A percentile compares a stretch with the other conserved stretches of the same genome.
phyloP scores from a whole-genome alignment of 371 early-diverging fungal species.

The Blakeslea trispora region DNA sequence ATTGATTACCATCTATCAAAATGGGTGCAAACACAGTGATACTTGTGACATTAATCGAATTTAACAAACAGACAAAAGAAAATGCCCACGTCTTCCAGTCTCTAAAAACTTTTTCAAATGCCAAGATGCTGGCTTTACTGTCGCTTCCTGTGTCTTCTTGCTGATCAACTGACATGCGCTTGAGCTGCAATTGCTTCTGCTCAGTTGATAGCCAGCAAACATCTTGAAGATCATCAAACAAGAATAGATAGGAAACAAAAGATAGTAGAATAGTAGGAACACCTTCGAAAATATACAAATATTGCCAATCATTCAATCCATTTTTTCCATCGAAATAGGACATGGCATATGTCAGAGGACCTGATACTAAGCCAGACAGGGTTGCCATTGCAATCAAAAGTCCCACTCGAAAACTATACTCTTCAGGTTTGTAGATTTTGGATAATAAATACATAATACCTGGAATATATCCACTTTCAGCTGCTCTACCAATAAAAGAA shows the following conservation, averaged over 20 bases:
- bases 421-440: conserved; percentile 31
- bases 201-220: conserved; percentile 35
- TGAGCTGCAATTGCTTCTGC: conserved; percentile 30
- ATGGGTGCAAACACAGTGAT: conserved; percentile 28
- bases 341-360: conserved; percentile 28
- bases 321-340: conserved; percentile 28
- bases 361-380: conserved; percentile 32
- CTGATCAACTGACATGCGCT: conserved; percentile 20
- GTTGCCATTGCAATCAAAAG: conserved; percentile 28
- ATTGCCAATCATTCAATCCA: conserved; percentile 39
- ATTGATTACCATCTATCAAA: conserved; percentile 25
- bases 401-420: conserved; percentile 31
- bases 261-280: conserved; percentile 25
- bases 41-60: conserved; percentile 24
- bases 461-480: conserved; percentile 40
- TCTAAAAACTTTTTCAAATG: conserved; percentile 42
- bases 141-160: background rate
- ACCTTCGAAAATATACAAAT: conserved; percentile 38
- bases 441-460: conserved; percentile 34
- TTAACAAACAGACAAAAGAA: conserved; percentile 20
- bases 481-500: conserved; percentile 14
- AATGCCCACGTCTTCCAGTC: conserved; percentile 41
- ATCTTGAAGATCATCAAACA: conserved; percentile 30
- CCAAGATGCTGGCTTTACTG: conserved; percentile 36
- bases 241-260: conserved; percentile 20